A percentile compares a stretch with the other conserved stretches of the same genome.
Conservation (phyloP, 2,329 filamentous ascomycete species). For the Pseudogymnoascus pannorum region DNA sequence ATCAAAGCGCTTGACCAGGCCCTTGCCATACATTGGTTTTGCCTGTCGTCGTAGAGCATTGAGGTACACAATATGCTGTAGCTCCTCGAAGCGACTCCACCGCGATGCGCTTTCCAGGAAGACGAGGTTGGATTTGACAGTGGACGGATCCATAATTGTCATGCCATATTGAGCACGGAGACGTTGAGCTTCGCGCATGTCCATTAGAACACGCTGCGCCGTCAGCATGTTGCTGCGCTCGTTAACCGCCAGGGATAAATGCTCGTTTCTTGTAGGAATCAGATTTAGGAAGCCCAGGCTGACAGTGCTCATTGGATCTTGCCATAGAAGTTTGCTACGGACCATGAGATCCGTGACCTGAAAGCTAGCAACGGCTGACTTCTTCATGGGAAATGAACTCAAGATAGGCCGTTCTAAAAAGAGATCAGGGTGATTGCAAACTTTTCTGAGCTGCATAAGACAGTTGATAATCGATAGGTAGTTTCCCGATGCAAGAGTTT, state of each 20-base stretch:
- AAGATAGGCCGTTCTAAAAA: slow-evolving; percentile 95
- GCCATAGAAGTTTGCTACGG: slow-evolving; percentile 55
- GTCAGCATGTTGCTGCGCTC: slow-evolving; percentile 58
- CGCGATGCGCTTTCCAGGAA: slow-evolving; percentile 66
- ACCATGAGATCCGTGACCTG: slow-evolving; percentile 65
- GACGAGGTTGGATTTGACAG: slow-evolving; percentile 60
- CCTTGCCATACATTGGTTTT: slow-evolving; percentile 72
- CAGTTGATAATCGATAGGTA: slow-evolving; percentile 98
- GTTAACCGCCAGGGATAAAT: slow-evolving; percentile 47
- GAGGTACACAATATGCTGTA: slow-evolving; percentile 73
- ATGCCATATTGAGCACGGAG: slow-evolving; percentile 49
- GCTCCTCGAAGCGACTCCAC: slow-evolving; percentile 65
- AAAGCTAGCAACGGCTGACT: slow-evolving; percentile 68
- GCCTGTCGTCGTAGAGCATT: slow-evolving; percentile 76
- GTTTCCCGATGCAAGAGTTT: slow-evolving; percentile 84
- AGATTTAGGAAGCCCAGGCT: slow-evolving; percentile 74
- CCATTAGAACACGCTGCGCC: slow-evolving; percentile 60
- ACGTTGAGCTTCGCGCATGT: slow-evolving; percentile 65
- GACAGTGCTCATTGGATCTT: slow-evolving; percentile 55
- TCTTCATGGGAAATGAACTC: slow-evolving; percentile 88
- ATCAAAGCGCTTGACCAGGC: slow-evolving; percentile 67
- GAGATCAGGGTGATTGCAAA: slow-evolving; percentile 96
- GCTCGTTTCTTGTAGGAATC: slow-evolving; percentile 63
- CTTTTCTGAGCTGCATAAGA: slow-evolving; percentile 92
- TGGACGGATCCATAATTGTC: slow-evolving; percentile 54